Evolutionary conservation across 495 filamentous ascomycete genomes (phyloP).

Genomic region (Pseudotulostoma volvatum): DNA sequence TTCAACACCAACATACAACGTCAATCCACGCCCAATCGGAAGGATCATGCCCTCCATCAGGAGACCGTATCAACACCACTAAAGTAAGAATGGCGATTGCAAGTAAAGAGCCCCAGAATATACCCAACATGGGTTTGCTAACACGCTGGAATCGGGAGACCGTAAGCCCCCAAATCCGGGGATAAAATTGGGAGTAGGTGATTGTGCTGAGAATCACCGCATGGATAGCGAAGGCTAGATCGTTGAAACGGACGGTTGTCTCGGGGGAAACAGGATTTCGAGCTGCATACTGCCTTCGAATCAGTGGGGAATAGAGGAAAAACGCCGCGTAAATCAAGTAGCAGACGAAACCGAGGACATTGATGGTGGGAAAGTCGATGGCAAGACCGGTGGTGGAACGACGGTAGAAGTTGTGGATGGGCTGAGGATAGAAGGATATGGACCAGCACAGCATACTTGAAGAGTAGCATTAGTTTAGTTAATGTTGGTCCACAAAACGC

Average conservation of each 20-base stretch:
- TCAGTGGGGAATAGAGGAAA: slow-evolving; percentile 62
- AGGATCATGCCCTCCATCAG: slow-evolving; percentile 37
- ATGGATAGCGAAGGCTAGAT: slow-evolving; percentile 73
- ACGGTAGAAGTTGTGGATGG: slow-evolving; percentile 55
- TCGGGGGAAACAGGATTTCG: slow-evolving; percentile 53
- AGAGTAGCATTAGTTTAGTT: slow-evolving; percentile 2
- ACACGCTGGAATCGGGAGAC: slow-evolving; percentile 35
- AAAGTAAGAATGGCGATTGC: slow-evolving; percentile 38
- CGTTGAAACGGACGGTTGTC: slow-evolving; percentile 78
- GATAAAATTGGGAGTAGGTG: slow-evolving; percentile 56
- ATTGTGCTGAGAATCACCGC: slow-evolving; percentile 52
- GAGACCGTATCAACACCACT: slow-evolving; percentile 34
- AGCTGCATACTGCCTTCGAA: slow-evolving; percentile 70
- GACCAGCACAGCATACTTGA: slow-evolving; percentile 57
- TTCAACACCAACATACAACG: slow-evolving; percentile 38
- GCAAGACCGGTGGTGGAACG: slow-evolving; percentile 66
- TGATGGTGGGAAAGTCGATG: slow-evolving; percentile 73
- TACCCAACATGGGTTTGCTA: slow-evolving; percentile 46
- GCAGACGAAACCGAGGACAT: slow-evolving; percentile 63
- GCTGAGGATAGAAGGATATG: slow-evolving; percentile 83
- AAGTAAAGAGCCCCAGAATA: slow-evolving; percentile 48
- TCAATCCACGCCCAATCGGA: slow-evolving; percentile 60
- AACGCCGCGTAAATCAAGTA: slow-evolving; percentile 57
- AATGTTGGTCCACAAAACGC: too few relatives aligned
- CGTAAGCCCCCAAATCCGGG: slow-evolving; percentile 58